Conservation (phyloP, 768 basidiomycete species). For the Suillus brevipes region DNA sequence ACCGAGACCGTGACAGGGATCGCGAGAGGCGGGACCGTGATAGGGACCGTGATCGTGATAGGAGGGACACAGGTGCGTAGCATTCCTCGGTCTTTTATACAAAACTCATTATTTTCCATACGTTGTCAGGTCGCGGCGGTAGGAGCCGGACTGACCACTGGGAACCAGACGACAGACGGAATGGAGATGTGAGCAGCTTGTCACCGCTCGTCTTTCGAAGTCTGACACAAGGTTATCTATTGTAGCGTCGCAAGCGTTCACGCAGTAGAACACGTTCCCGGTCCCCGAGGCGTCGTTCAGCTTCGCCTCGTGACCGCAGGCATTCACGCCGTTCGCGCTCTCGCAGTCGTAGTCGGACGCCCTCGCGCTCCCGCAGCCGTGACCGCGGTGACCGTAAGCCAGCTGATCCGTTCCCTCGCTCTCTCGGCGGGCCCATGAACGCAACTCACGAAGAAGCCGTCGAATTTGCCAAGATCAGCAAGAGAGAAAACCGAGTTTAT, state of each 20-base stretch:
- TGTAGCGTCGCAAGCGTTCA: constrained; percentile 68
- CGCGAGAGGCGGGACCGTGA: constrained; percentile 42
- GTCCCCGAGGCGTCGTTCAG: constrained; percentile 64
- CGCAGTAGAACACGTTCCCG: constrained; percentile 68
- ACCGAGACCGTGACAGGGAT: constrained; percentile 46
- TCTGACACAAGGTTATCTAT: background rate
- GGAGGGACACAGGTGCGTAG: constrained; percentile 58
- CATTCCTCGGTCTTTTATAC: constrained; percentile 1
- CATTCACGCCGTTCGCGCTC: constrained; percentile 60
- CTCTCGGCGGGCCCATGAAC: constrained; percentile 87
- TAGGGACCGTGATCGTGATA: constrained; percentile 48
- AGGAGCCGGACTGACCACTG: constrained; percentile 64
- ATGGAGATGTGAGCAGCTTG: constrained; percentile 57
- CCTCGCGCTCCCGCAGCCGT: constrained; percentile 54
- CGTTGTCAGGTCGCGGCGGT: constrained; percentile 42
- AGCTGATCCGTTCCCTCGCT: constrained; percentile 69
- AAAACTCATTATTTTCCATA: constrained; percentile 6
- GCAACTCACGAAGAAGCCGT: constrained; percentile 91
- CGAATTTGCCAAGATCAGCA: constrained; percentile 94
- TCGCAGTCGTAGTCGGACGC: constrained; percentile 61
- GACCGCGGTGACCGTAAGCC: constrained; percentile 63
- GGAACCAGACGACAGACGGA: constrained; percentile 80
- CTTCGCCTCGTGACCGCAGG: constrained; percentile 56
- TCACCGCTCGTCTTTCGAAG: background rate
- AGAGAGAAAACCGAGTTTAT: constrained; percentile 97